Evolutionary conservation across 495 filamentous ascomycete genomes (phyloP), one percentile per base, ranked within the genome.

Genomic region (Amphirosellinia nigrospora): DNA sequence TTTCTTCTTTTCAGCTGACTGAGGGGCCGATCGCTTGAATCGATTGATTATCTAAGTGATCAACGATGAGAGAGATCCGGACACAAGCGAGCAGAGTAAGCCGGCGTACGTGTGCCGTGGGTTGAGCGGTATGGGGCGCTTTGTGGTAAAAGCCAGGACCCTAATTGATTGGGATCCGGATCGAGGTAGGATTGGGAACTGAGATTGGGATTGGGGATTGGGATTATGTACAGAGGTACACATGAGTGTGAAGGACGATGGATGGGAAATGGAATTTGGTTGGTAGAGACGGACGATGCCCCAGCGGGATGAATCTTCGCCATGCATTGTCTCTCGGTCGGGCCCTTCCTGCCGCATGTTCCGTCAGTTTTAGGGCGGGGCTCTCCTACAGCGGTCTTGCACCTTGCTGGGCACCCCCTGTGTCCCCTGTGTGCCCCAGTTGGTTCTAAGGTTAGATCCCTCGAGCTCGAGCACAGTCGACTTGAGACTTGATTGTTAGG

Each of bases 301-400:
- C 36, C 5, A n/a, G 36, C 21, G 58, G n/a, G 58, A 41, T 61
- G 58, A 41, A 41, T 61, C 36, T 61, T 41, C 28, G 10, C n/a
- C 6, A 41, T 53, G 46, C n/a, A 48, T 48, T 67, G 64, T 67
- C 52, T 67, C 52, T 67, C 52, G 64, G 64, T 59, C 64, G 64
- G 64, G 34, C 21, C 52, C 64, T 67, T 39, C 52, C 52, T 46
- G 64, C 52, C 38, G 50, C 50, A 34, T 53, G 48, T 56, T 66
- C 64, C 64, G 61, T 64, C 41, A 30, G 16, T 55, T 56, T 32
- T 53, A n/a, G 19, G 10, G 64, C 39, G 64, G 64, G 64, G 52
- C 36, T 13, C 19, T 56, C 48, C 15, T 30, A 58, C 32, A 58
- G 55, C n/a, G 32, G 55, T 58, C 55, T 58, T 36, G 21, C 55